A percentile compares a stretch with the other conserved stretches of the same genome.
phyloP scores from a whole-genome alignment of 192 early-diverging fungal genomes.

The Gigaspora rosea region DNA sequence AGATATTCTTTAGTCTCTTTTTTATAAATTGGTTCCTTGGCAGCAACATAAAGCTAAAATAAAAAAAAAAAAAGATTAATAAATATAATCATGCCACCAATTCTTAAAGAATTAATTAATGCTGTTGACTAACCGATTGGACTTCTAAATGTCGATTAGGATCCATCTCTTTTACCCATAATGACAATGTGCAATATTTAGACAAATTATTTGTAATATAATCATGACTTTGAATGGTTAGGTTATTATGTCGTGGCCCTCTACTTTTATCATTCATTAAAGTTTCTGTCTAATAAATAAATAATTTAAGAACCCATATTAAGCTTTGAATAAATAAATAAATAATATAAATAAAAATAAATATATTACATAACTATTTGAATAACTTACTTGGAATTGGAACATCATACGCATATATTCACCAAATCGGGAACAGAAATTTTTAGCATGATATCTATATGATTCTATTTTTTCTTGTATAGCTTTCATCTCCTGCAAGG shows the following conservation, averaged over 20 bases:
- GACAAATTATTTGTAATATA: slow-evolving; percentile 63
- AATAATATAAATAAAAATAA: too few relatives aligned
- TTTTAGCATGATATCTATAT: slow-evolving; percentile 64
- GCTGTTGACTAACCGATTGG: slow-evolving; percentile 53
- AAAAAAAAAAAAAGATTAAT: slow-evolving; percentile 1
- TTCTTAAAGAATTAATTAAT: not conserved
- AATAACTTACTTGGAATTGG: slow-evolving; percentile 54
- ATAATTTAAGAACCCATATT: too few relatives aligned
- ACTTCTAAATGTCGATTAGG: slow-evolving; percentile 69
- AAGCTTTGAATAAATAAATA: too few relatives aligned
- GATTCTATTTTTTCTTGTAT: slow-evolving; percentile 66
- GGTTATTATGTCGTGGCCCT: slow-evolving; percentile 44
- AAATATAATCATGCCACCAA: not conserved
- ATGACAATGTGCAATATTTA: slow-evolving; percentile 64
- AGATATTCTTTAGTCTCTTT: slow-evolving; percentile 48
- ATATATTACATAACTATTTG: too few relatives aligned
- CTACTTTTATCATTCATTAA: slow-evolving; percentile 52
- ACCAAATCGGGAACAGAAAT: slow-evolving; percentile 62
- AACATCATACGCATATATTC: slow-evolving; percentile 69
- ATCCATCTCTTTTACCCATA: slow-evolving; percentile 78
- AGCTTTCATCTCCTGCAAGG: slow-evolving; percentile 49
- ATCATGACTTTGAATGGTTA: slow-evolving; percentile 56
- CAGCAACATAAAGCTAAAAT: slow-evolving; percentile 29
- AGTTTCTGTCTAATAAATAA: slow-evolving; percentile 44
- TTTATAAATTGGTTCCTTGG: slow-evolving; percentile 41